Evolutionary conservation across 768 basidiomycete genomes (phyloP).

Genomic region (Pisolithus orientalis): DNA sequence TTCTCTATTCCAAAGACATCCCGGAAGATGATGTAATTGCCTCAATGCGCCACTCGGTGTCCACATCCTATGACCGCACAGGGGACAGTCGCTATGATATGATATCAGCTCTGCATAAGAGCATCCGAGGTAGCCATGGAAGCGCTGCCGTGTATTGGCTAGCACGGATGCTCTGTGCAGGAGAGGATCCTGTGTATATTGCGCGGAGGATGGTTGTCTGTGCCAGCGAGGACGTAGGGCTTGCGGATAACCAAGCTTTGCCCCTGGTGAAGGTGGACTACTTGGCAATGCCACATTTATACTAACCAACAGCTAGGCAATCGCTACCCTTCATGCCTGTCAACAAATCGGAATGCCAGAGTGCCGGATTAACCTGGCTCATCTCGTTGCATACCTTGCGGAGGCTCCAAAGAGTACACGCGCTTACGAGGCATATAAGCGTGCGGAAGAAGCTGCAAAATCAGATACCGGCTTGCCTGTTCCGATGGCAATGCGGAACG

Average conservation of each 20-base stretch:
- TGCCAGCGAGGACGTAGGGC: constrained; percentile 82
- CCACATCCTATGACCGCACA: constrained; percentile 64
- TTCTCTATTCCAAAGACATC: constrained; percentile 38
- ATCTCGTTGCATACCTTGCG: constrained; percentile 71
- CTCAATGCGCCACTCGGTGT: constrained; percentile 55
- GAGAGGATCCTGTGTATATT: constrained; percentile 77
- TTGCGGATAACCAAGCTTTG: constrained; percentile 72
- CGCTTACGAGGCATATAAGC: constrained; percentile 69
- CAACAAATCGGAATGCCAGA: constrained; percentile 77
- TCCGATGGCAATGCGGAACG: constrained; percentile 70
- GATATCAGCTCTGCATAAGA: constrained; percentile 83
- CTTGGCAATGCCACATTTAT: constrained; percentile 5
- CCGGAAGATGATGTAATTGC: constrained; percentile 46
- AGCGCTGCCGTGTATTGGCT: constrained; percentile 85
- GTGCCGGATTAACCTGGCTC: constrained; percentile 72
- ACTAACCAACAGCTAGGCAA: constrained; percentile 37
- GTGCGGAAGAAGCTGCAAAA: constrained; percentile 58
- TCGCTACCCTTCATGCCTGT: constrained; percentile 57
- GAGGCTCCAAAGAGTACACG: constrained; percentile 81
- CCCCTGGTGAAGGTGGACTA: constrained; percentile 47
- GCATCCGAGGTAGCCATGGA: constrained; percentile 69
- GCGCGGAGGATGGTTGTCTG: constrained; percentile 70
- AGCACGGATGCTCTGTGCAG: constrained; percentile 73
- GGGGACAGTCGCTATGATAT: constrained; percentile 77
- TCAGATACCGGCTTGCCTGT: constrained; percentile 49